Evolutionary conservation across 441 rosid species (phyloP), one percentile per base, ranked within the genome.

Genomic region (Flueggea neowawraea): DNA sequence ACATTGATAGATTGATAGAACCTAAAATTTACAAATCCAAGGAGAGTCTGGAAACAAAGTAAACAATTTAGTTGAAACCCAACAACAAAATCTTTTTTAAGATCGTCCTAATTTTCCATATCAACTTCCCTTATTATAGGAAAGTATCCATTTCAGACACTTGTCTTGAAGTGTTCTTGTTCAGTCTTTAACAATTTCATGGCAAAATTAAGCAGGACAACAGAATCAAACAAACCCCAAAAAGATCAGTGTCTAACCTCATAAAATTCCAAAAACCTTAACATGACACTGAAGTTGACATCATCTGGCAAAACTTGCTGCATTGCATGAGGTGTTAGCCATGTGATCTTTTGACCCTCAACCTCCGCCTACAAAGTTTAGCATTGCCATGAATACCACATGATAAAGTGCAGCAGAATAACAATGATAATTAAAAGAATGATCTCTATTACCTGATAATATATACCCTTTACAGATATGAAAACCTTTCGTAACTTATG

Each of bases 271-370:
- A 91, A 71, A 76, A 91, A 95, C 12, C 92, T 86, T 64, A 89
- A 69, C 90, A 91, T 75, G 56, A 95, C 90, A 58, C 78, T 66
- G 66, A 78, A 91, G 73, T 89, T 92, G 66, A 95, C 91, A 78
- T 91, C 99, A 54, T 91, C 90, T 4, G 96, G 82, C 75, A 89
- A 75, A 71, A 88, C 92, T 95, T 91, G 99, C 72, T 95, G 99
- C 65, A 88, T 62, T 3, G 87, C 87, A 61, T 91, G 97, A 55
- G 99, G 97, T 6, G 96, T 86, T 72, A 89, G 75, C 99, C 97
- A 89, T 52, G 95, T 86, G 76, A 95, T 83, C 72, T 82, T 91
- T 77, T 95, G 97, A 73, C 95, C 96, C 68, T 95, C 97, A 65
- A 91, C 73, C 78, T 91, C 97, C 60, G 96, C 99, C 99, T 94